phyloP scores from a whole-genome alignment of 768 basidiomycete genomes.

The Lyophyllum shimeji region DNA sequence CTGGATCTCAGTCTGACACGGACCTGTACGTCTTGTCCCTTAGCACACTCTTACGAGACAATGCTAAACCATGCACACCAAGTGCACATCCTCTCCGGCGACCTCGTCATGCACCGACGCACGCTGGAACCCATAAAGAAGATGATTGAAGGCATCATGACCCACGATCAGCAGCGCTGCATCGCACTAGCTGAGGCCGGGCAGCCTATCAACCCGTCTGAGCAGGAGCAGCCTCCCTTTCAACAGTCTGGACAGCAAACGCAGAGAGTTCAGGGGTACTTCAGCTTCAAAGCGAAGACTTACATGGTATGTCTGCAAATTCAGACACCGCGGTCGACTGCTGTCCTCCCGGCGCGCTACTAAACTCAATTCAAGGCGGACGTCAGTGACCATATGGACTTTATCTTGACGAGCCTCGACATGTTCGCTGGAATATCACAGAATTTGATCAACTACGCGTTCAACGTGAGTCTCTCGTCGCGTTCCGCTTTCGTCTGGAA shows the following conservation, averaged over 20 bases:
- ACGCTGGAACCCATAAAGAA: constrained; percentile 70
- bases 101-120: constrained; percentile 69
- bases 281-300: constrained; percentile 65
- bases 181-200: constrained; percentile 42
- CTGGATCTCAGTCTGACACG: constrained; percentile 62
- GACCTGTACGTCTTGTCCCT: constrained; percentile 52
- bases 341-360: not conserved
- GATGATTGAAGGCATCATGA: constrained; percentile 60
- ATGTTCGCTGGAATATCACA: constrained; percentile 67
- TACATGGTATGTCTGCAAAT: constrained; percentile 59
- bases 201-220: no score
- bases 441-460: constrained; percentile 68
- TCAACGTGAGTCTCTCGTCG: constrained; percentile 48
- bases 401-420: constrained; percentile 61
- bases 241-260: constrained; percentile 8
- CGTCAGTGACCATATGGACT: constrained; percentile 73
- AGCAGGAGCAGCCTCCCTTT: no score
- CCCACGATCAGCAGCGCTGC: constrained; percentile 62
- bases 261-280: constrained; percentile 40
- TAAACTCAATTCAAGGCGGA: constrained; percentile 47
- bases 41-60: no score
- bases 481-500: not conserved
- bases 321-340: not conserved
- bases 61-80: no score
- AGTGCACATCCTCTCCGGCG: constrained; percentile 73